Percentiles rank a stretch among this genome's conserved stretches.
Conservation (phyloP, 2,329 filamentous ascomycete species). For the Cadophora malorum region DNA sequence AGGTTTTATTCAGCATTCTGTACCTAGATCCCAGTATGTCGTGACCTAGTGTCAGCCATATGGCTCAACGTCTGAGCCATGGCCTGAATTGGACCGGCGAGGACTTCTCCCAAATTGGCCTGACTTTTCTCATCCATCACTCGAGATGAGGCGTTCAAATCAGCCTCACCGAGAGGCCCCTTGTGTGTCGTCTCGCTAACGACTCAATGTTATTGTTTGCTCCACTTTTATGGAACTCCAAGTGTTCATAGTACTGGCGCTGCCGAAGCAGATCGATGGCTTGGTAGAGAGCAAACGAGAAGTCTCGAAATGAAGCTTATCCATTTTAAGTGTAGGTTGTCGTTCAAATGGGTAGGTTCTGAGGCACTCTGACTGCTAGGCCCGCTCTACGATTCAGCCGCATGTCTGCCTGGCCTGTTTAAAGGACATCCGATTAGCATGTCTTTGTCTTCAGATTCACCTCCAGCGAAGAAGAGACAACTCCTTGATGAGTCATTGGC, state of each 20-base stretch:
- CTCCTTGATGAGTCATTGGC: conserved; percentile 3
- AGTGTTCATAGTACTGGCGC: background rate
- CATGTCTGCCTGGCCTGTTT: background rate
- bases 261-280: background rate
- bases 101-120: background rate
- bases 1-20: background rate
- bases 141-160: background rate
- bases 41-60: background rate
- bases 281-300: background rate
- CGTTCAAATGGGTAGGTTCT: too few relatives aligned
- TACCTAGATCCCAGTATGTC: background rate
- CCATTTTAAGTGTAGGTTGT: background rate
- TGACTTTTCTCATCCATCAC: background rate
- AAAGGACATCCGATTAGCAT: background rate
- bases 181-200: background rate
- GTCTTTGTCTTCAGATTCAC: conserved; percentile 7
- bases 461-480: background rate
- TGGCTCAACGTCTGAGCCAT: background rate
- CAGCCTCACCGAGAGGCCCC: background rate
- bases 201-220: background rate
- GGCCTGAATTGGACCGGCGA: background rate
- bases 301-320: background rate
- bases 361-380: too few relatives aligned
- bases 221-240: background rate
- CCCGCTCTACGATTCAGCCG: too few relatives aligned